phyloP scores from a whole-genome alignment of 768 basidiomycete genomes.

The Scleroderma citrinum region DNA sequence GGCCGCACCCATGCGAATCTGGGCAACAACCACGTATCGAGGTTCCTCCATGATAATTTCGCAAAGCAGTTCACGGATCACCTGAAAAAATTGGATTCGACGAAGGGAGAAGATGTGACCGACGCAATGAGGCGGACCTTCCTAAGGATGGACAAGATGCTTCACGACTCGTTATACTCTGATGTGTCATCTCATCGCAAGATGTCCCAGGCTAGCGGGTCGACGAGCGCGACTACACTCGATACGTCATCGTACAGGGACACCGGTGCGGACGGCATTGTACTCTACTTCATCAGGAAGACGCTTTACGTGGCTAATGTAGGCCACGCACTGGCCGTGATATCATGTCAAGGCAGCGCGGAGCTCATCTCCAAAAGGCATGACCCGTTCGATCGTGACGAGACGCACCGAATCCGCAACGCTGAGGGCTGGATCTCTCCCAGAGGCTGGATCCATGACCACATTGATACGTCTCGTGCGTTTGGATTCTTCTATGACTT shows the following conservation, averaged over 20 bases:
- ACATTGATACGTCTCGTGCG: conserved; percentile 84
- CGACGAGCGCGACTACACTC: conserved; percentile 28
- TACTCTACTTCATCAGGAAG: conserved; percentile 75
- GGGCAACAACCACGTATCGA: conserved; percentile 66
- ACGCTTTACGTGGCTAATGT: conserved; percentile 87
- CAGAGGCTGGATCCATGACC: conserved; percentile 85
- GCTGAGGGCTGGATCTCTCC: conserved; percentile 96
- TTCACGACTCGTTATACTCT: conserved; percentile 62
- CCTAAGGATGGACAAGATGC: conserved; percentile 75
- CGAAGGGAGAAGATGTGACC: conserved; percentile 44
- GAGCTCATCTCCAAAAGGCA: conserved; percentile 73
- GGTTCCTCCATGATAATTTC: conserved; percentile 82
- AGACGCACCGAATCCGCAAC: conserved; percentile 80
- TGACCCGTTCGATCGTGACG: conserved; percentile 81
- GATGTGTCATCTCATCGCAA: conserved; percentile 48
- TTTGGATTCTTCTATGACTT: conserved; percentile 91
- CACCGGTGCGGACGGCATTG: conserved; percentile 79
- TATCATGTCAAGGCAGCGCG: conserved; percentile 72
- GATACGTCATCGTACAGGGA: conserved; percentile 49
- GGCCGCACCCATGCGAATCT: conserved; percentile 59
- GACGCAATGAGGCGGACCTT: conserved; percentile 88
- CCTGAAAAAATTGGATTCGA: conserved; percentile 38
- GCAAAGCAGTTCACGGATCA: conserved; percentile 54
- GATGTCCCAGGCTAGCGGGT: conserved; percentile 59
- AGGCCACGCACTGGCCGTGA: conserved; percentile 82